Percentiles rank a stretch among this genome's conserved stretches.
Evolutionary conservation across 345 rosid genomes (phyloP).

Genomic region (Eucalyptus camaldulensis): DNA sequence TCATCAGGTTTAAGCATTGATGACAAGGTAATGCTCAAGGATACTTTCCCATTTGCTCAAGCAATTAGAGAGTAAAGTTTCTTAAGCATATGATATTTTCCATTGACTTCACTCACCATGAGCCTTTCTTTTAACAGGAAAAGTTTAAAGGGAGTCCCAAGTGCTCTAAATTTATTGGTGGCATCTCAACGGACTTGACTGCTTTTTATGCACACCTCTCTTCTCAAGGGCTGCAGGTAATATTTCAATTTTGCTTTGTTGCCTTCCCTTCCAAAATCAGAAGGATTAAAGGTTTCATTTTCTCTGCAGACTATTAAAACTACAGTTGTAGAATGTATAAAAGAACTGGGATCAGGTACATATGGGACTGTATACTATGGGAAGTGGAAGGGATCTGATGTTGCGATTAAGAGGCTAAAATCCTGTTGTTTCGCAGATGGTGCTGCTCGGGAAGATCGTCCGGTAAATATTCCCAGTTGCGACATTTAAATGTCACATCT

Average conservation of each 20-base stretch:
- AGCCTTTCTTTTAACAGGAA: background rate
- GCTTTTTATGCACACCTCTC: background rate
- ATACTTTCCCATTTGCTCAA: background rate
- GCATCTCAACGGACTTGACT: background rate
- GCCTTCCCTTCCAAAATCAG: background rate
- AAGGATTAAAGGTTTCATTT: background rate
- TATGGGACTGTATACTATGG: conserved; percentile 27
- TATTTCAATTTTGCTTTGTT: background rate
- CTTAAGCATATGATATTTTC: background rate
- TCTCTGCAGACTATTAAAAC: conserved; percentile 12
- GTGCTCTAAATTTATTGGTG: background rate
- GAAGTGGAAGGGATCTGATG: conserved; percentile 32
- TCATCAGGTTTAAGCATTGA: background rate
- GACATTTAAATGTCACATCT: background rate
- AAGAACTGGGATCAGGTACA: conserved; percentile 23
- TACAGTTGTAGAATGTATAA: conserved; percentile 11
- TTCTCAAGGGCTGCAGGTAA: conserved; percentile 20
- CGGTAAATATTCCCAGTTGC: conserved; percentile 1
- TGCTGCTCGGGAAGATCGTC: conserved; percentile 1
- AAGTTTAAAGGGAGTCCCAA: background rate
- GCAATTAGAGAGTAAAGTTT: background rate
- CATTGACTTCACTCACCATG: background rate
- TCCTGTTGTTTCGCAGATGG: conserved; percentile 10
- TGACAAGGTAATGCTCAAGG: conserved; percentile 1
- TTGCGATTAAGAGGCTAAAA: conserved; percentile 25